Base-by-base conservation (phyloP, 345 rosid species). In the Adansonia digitata region DNA sequence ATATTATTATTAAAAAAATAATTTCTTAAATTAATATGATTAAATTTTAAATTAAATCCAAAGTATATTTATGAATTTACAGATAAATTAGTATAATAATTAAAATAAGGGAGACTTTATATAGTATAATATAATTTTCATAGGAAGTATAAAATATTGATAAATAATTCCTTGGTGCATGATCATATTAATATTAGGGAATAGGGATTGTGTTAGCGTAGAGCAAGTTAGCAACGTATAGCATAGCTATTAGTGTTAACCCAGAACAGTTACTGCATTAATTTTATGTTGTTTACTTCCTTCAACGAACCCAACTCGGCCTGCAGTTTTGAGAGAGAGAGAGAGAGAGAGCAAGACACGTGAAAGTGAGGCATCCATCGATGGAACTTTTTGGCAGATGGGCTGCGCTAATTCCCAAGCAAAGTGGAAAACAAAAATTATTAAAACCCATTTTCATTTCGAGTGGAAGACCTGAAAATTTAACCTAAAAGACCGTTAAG, bases 341-440 rank as follows among this genome's bases (percentile, higher is more conserved):
- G 57, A 20, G 5, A 17, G 7, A n/a, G n/a, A n/a, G n/a, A 14
- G n/a, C 42, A 24, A 24, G 53, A 73, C 81, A 77, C 71, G 85
- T 82, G 85, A 79, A 53, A 34, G 62, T 43, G 59, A 66, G 70
- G 74, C 70, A 39, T 69, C 60, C 52, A 7, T 68, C 74, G 78
- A 75, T 74, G 73, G 68, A 42, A 29, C 70, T 63, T 78, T 53
- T 56, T 78, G 69, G 81, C 82, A 80, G 74, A 51, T 40, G 7
- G 69, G 77, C 69, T 74, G 56, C 84, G 67, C 69, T 78, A 56
- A 56, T 82, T 65, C 82, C 86, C 84, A 51, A 74, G 75, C 80
- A 45, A 65, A 76, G 57, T 76, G 69, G 74, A 66, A 71, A 48
- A 74, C n/a, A n/a, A 65, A 13, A 11, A 75, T 52, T 34, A 34